Evolutionary conservation across 2,329 filamentous ascomycete genomes (phyloP).

Genomic region (Cladosporium sphaerospermum): DNA sequence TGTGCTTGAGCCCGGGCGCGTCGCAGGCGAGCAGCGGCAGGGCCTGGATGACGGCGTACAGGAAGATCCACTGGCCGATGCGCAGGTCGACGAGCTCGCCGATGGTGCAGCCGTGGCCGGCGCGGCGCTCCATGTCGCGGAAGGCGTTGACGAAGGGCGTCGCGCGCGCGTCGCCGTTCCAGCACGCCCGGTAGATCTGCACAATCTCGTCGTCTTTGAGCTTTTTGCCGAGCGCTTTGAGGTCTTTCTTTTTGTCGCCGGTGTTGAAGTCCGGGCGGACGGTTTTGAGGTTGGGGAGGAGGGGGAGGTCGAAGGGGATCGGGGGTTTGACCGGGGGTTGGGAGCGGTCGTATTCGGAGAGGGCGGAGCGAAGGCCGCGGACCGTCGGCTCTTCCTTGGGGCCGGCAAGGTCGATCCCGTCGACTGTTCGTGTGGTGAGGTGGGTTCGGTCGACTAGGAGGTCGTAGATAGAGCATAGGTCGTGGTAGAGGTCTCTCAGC

Average conservation of each 20-base stretch:
- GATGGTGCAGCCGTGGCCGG: constrained; percentile 57
- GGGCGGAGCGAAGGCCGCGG: constrained; percentile 67
- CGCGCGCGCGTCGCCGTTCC: constrained; percentile 66
- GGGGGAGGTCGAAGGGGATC: constrained; percentile 81
- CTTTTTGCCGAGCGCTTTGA: constrained; percentile 63
- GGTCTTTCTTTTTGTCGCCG: constrained; percentile 66
- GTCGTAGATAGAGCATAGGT: constrained; percentile 83
- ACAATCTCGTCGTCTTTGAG: constrained; percentile 74
- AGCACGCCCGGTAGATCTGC: constrained; percentile 69
- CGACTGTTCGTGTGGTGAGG: constrained; percentile 71
- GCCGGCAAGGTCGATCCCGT: constrained; percentile 53
- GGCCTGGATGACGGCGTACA: constrained; percentile 71
- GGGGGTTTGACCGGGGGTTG: constrained; percentile 85
- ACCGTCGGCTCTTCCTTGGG: constrained; percentile 53
- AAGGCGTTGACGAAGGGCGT: constrained; percentile 63
- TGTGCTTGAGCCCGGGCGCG: constrained; percentile 61
- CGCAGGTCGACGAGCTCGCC: constrained; percentile 66
- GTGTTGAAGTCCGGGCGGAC: constrained; percentile 59
- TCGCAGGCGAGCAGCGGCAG: constrained; percentile 73
- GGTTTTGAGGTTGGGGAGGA: constrained; percentile 62
- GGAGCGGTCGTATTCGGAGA: constrained; percentile 83
- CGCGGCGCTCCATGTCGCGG: constrained; percentile 63
- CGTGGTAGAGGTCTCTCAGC: constrained; percentile 72
- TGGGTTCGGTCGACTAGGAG: constrained; percentile 73
- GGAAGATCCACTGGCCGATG: constrained; percentile 73